A percentile compares a stretch with the other conserved stretches of the same genome.
Conservation (phyloP, 129 eudicot genomes). For the Ambrosia trifida region DNA sequence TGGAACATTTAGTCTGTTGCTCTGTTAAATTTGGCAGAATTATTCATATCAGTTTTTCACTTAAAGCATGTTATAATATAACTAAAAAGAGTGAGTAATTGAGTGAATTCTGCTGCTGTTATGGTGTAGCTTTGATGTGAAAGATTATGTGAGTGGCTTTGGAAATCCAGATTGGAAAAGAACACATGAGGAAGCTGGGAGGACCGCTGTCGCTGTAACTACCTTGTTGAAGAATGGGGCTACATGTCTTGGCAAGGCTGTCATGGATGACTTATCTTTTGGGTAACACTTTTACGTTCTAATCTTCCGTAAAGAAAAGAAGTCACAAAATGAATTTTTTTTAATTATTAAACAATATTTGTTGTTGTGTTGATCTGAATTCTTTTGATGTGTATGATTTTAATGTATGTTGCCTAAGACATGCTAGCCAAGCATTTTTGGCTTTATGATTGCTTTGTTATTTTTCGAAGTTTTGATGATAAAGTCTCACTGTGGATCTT, state of each 20-base stretch:
- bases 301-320: not conserved
- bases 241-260: conserved; percentile 79
- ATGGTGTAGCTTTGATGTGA: conserved; percentile 71
- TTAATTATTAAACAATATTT: conserved; percentile 4
- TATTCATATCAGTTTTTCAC: conserved; percentile 1
- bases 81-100: not conserved
- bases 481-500: not conserved
- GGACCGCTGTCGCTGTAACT: conserved; percentile 73
- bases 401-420: too few relatives aligned
- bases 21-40: conserved; percentile 9
- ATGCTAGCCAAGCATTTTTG: too few relatives aligned
- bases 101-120: not conserved
- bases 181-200: conserved; percentile 74
- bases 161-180: conserved; percentile 84
- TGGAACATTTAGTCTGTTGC: conserved; percentile 15
- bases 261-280: conserved; percentile 70
- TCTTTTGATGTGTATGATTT: too few relatives aligned
- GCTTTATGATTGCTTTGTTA: conserved; percentile 6
- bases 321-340: not conserved
- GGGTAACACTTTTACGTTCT: conserved; percentile 45
- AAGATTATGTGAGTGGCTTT: conserved; percentile 74
- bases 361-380: not conserved
- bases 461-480: not conserved
- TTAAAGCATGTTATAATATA: not conserved
- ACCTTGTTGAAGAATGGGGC: conserved; percentile 77